Evolutionary conservation across 1,284 basidiomycete species (phyloP).

Genomic region (Microbotryum violaceum): DNA sequence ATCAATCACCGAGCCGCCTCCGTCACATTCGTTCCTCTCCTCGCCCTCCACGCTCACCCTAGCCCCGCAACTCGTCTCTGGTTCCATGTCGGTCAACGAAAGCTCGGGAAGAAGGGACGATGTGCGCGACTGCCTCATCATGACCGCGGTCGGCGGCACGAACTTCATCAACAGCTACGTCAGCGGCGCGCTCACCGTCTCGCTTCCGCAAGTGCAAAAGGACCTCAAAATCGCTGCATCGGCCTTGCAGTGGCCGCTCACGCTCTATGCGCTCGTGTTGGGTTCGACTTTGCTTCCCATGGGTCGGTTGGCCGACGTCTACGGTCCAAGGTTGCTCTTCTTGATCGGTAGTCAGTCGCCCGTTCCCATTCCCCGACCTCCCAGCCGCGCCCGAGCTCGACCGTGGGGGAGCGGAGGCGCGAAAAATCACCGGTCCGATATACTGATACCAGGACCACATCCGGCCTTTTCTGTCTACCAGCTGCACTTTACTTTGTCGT

Average conservation of each 20-base stretch:
- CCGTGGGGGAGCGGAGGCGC: neutral
- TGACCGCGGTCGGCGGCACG: too few species aligned
- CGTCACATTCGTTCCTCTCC: too few species aligned
- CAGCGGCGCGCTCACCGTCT: constrained; percentile 48
- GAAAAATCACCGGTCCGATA: neutral
- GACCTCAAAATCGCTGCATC: constrained; percentile 49
- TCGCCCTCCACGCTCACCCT: too few species aligned
- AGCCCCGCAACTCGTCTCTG: too few species aligned
- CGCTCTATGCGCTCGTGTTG: constrained; percentile 50
- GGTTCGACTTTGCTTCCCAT: constrained; percentile 52
- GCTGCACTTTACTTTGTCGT: too few species aligned
- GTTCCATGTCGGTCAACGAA: too few species aligned
- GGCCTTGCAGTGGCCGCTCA: constrained; percentile 59
- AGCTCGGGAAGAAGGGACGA: too few species aligned
- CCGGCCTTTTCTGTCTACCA: too few species aligned
- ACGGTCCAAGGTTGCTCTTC: constrained; percentile 48
- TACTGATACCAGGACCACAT: neutral
- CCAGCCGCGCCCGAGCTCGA: neutral
- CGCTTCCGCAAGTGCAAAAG: constrained; percentile 56
- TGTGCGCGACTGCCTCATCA: too few species aligned
- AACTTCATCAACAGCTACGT: constrained; percentile 31
- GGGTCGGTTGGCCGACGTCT: constrained; percentile 45
- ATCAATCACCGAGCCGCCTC: too few species aligned
- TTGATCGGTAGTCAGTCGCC: constrained; percentile 48
- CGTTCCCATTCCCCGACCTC: too few species aligned